Evolutionary conservation across 768 basidiomycete genomes (phyloP), one percentile per base, ranked within the genome.

Genomic region (Trichaptum fuscoviolaceum): DNA sequence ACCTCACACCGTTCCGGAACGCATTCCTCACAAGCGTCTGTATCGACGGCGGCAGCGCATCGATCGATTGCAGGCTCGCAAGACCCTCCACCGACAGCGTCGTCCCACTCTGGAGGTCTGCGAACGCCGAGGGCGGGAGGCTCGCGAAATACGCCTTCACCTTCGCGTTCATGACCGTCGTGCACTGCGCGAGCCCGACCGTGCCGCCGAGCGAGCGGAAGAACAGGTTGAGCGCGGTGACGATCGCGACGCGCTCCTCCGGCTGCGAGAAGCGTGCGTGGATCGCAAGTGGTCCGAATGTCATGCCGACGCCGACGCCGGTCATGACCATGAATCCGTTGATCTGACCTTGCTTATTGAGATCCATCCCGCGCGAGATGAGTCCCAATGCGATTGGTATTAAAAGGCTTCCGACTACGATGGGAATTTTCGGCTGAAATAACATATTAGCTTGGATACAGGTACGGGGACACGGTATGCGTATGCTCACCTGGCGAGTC

Each of bases 181-280:
- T 77, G 63, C 83, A 84, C 68, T 85, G 85, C 0, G 85, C 83
- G 52, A 85, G 79, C 25, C 85, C 84, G 52, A 84, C 71, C 0
- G 83, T 84, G 9, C 84, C 84, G n/a, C 84, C 84, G 52, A 84
- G 73, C 0, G 80, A 72, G 18, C 81, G 78, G 74, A 81, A 82
- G 70, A 85, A 85, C 63, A 83, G 73, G 7, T 74, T 66, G 63
- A 84, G 72, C 1, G 80, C 80, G 23, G 81, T 80, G 23, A 80
- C 78, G 60, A 79, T 73, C 1, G 84, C 83, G 58, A 81, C 68
- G 34, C 78, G 78, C 26, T 77, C 72, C 24, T 69, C 71, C 7
- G 81, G 78, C 67, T 79, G 80, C 15, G 74, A 76, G 71, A 84
- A 83, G 1, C 83, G 78, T 0, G 78, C 83, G 4, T 85, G 84